Percentiles rank a stretch among this genome's conserved stretches.
Conservation (phyloP, 495 filamentous ascomycete genomes). For the Penicillium angulare region DNA sequence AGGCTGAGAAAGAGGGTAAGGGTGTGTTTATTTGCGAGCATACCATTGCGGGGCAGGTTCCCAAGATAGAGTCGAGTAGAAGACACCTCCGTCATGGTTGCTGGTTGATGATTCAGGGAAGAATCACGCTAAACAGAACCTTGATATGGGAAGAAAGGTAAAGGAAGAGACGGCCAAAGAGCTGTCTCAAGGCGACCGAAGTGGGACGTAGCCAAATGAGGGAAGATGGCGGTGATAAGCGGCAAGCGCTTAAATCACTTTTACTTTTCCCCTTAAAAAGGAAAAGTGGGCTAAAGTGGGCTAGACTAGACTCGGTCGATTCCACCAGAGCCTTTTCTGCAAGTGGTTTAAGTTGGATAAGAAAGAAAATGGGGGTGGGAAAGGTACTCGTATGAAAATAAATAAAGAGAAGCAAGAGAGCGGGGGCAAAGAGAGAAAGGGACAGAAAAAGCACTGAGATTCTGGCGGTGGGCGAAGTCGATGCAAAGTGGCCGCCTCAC, state of each 20-base stretch:
- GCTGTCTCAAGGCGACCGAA: conserved; percentile 5
- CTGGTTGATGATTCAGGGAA: conserved; percentile 13
- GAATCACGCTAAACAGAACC: conserved; percentile 3
- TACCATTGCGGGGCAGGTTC: conserved; percentile 96
- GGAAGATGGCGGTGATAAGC: conserved; percentile 9
- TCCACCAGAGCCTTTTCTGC: background rate
- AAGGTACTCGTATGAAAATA: conserved; percentile 25
- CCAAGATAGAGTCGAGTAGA: conserved; percentile 94
- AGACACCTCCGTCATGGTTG: conserved; percentile 69
- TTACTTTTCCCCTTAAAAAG: background rate
- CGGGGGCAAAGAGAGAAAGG: conserved; percentile 15
- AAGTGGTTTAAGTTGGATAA: conserved; percentile 3
- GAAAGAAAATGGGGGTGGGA: conserved; percentile 3
- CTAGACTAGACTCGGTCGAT: background rate
- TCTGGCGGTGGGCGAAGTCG: conserved; percentile 26
- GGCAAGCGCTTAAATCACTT: background rate
- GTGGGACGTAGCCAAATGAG: conserved; percentile 8
- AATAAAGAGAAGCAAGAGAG: conserved; percentile 32
- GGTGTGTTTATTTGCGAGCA: conserved; percentile 46
- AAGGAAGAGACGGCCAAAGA: conserved; percentile 15
- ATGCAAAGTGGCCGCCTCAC: conserved; percentile 42
- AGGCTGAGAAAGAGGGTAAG: conserved; percentile 23
- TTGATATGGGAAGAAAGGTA: conserved; percentile 1
- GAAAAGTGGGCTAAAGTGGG: background rate
- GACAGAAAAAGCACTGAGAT: too few relatives aligned